These are phyloP conservation scores for Entomortierella parvispora DNA, from an alignment of 192 early-diverging fungal species.

Conservation along the genomic window DNA sequence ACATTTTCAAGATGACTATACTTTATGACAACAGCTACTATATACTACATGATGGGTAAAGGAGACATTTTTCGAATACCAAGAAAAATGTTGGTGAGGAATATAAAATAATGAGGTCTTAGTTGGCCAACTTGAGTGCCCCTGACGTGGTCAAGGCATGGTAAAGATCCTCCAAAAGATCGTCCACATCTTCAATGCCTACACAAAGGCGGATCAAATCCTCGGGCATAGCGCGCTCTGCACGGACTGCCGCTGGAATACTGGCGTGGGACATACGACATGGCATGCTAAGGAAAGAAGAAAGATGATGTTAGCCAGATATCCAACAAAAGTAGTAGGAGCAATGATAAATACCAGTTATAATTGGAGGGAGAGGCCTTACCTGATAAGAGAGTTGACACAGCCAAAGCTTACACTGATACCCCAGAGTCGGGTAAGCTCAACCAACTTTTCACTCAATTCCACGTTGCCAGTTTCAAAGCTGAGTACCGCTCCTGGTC, in stretches of 20 bases:
- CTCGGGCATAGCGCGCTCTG: conserved; percentile 91
- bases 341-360: not conserved
- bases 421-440: conserved; percentile 84
- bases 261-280: conserved; percentile 98
- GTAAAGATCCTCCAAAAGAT: conserved; percentile 90
- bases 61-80: no score
- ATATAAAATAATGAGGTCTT: not conserved
- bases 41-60: not conserved
- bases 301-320: not conserved
- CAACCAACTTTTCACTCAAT: conserved; percentile 82
- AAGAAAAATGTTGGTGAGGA: not conserved
- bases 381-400: conserved; percentile 96
- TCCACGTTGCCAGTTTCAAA: conserved; percentile 92
- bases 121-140: conserved; percentile 51
- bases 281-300: conserved; percentile 79
- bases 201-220: conserved; percentile 96
- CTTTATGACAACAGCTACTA: no score
- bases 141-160: conserved; percentile 75
- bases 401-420: conserved; percentile 99
- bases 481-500: conserved; percentile 93
- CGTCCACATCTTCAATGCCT: conserved; percentile 95
- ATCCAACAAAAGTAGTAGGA: not conserved
- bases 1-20: no score
- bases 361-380: conserved; percentile 3
- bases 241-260: conserved; percentile 90